phyloP scores from a whole-genome alignment of 306 rosid genomes.

The Oemleria cerasiformis region DNA sequence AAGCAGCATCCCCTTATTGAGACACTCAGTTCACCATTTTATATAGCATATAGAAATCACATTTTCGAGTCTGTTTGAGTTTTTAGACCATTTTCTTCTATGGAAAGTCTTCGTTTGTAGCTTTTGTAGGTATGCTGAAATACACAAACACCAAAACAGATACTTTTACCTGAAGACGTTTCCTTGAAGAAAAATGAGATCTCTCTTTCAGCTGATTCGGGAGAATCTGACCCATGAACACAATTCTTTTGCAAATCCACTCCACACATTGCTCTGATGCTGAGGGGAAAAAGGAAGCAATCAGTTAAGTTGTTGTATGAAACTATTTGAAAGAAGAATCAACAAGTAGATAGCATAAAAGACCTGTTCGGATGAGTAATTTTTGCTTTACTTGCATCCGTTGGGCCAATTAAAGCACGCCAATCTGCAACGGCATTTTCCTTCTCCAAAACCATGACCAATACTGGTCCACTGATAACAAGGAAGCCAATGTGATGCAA shows the following conservation, averaged over 20 bases:
- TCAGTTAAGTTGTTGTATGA: slow-evolving; percentile 14
- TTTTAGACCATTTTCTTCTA: not conserved
- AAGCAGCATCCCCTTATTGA: slow-evolving; percentile 3
- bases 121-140: not conserved
- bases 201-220: slow-evolving; percentile 69
- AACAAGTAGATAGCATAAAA: slow-evolving; percentile 17
- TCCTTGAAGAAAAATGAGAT: slow-evolving; percentile 70
- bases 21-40: slow-evolving; percentile 5
- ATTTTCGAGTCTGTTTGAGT: not conserved
- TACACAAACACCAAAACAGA: not conserved
- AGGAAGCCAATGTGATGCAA: not conserved
- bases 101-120: no score
- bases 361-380: slow-evolving; percentile 85
- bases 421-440: slow-evolving; percentile 80
- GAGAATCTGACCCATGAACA: slow-evolving; percentile 89
- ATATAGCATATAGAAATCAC: not conserved
- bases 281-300: slow-evolving; percentile 31
- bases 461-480: slow-evolving; percentile 65
- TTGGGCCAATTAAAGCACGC: slow-evolving; percentile 92
- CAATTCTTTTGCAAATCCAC: slow-evolving; percentile 58
- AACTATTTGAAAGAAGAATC: slow-evolving; percentile 9
- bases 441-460: slow-evolving; percentile 78
- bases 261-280: slow-evolving; percentile 82
- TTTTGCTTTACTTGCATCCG: slow-evolving; percentile 80
- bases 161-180: slow-evolving; percentile 45